Evolutionary conservation across 495 filamentous ascomycete species (phyloP).

Genomic region (Cenococcum geophilum): DNA sequence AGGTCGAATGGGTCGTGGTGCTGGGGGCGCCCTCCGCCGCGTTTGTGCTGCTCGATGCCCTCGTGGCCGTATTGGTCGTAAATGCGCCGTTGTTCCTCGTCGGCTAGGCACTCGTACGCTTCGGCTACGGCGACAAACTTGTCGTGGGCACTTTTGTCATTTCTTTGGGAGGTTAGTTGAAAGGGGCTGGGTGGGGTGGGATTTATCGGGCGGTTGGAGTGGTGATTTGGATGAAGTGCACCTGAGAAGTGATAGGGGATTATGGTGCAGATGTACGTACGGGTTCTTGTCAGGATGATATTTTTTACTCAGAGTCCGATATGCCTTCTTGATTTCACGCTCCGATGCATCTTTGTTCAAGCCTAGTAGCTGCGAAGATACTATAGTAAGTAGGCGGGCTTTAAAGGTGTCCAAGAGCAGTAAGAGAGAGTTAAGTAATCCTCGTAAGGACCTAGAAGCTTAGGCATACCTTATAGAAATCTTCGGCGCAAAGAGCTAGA

Average conservation of each 20-base stretch:
- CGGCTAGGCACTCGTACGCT: constrained; percentile 90
- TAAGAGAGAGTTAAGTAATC: background rate
- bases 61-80: constrained; percentile 97
- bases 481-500: constrained; percentile 54
- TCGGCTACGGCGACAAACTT: constrained; percentile 95
- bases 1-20: constrained; percentile 92
- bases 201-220: constrained; percentile 6
- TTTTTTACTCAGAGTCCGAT: constrained; percentile 87
- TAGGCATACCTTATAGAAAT: constrained; percentile 78
- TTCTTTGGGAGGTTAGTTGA: constrained; percentile 42
- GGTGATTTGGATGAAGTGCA: background rate
- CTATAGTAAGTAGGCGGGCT: constrained; percentile 10
- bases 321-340: constrained; percentile 92
- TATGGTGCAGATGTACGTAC: constrained; percentile 47
- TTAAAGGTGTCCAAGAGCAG: background rate
- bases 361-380: constrained; percentile 58
- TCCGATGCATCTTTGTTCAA: constrained; percentile 76
- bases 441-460: constrained; percentile 7
- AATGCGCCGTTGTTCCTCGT: constrained; percentile 72
- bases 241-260: constrained; percentile 3
- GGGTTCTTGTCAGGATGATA: constrained; percentile 99
- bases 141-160: constrained; percentile 71
- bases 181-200: constrained; percentile 10
- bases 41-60: constrained; percentile 75
- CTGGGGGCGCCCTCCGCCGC: constrained; percentile 52